Percentiles rank a stretch among this genome's conserved stretches.
Conservation (phyloP, 2,329 filamentous ascomycete genomes). For the Cercospora zeae-maydis region DNA sequence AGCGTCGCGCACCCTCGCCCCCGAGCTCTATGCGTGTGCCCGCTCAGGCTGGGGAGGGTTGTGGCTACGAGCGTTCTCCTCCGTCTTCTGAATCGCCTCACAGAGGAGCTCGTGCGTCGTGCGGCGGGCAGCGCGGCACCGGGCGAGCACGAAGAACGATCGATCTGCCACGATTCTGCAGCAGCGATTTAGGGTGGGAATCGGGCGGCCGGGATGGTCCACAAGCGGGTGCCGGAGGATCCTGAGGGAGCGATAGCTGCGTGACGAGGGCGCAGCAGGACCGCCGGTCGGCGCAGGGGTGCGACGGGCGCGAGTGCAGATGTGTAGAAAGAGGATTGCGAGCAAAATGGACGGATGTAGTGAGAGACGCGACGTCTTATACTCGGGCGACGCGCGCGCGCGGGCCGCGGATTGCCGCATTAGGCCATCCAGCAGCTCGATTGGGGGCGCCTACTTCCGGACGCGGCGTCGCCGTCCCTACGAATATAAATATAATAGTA, state of each 20-base stretch:
- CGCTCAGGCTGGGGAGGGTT: background rate
- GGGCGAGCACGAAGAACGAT: background rate
- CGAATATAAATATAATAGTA: no score
- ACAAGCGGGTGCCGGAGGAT: background rate
- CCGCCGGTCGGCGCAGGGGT: background rate
- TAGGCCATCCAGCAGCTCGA: background rate
- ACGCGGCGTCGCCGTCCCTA: background rate
- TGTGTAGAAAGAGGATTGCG: conserved; percentile 1
- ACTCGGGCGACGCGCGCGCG: background rate
- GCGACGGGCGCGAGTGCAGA: no score
- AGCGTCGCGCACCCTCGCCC: background rate
- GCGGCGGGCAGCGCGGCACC: background rate
- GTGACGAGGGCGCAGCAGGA: background rate
- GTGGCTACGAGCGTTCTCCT: background rate
- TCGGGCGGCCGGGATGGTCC: background rate
- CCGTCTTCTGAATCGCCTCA: background rate
- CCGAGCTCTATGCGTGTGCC: background rate
- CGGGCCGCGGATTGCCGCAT: background rate
- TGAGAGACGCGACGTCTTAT: background rate
- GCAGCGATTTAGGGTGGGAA: background rate
- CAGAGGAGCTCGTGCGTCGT: background rate
- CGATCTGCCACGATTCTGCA: background rate
- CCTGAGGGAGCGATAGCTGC: background rate
- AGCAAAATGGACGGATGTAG: background rate
- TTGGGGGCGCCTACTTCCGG: background rate